phyloP scores from a whole-genome alignment of 108 stramenopile genomes.

The Parietichytrium sp. region DNA sequence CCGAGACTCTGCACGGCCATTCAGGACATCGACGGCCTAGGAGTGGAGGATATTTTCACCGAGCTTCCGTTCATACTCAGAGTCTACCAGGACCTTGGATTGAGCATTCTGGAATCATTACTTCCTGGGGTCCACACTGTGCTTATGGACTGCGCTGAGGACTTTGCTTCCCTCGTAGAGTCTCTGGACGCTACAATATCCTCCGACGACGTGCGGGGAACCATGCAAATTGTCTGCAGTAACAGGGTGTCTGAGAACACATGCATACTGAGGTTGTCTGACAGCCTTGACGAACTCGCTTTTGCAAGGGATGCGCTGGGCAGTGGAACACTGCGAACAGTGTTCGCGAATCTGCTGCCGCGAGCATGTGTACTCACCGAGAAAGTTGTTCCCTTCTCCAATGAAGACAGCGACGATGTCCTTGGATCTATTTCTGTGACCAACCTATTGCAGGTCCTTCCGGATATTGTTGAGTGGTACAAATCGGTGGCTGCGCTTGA shows the following conservation, averaged over 20 bases:
- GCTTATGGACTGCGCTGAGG: conserved; percentile 24
- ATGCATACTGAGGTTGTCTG: background rate
- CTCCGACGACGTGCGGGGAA: background rate
- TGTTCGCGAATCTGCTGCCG: conserved; percentile 1
- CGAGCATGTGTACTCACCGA: background rate
- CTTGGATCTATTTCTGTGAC: background rate
- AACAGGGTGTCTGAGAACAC: background rate
- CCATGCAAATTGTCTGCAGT: background rate
- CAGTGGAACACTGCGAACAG: background rate
- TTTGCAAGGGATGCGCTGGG: background rate
- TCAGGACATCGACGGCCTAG: background rate
- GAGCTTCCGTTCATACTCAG: background rate
- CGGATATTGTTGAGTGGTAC: conserved; percentile 33
- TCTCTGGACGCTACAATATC: background rate
- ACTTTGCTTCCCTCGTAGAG: background rate
- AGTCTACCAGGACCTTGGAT: conserved; percentile 14
- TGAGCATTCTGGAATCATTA: background rate
- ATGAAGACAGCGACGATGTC: background rate
- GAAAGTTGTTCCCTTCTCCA: background rate
- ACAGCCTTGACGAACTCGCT: background rate
- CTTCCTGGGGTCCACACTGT: conserved; percentile 28
- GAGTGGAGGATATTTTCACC: background rate
- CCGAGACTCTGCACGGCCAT: background rate
- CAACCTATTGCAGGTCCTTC: background rate
- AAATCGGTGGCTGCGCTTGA: background rate